Evolutionary conservation across 1,284 basidiomycete genomes (phyloP).

Genomic region (Ganoderma lingzhi): DNA sequence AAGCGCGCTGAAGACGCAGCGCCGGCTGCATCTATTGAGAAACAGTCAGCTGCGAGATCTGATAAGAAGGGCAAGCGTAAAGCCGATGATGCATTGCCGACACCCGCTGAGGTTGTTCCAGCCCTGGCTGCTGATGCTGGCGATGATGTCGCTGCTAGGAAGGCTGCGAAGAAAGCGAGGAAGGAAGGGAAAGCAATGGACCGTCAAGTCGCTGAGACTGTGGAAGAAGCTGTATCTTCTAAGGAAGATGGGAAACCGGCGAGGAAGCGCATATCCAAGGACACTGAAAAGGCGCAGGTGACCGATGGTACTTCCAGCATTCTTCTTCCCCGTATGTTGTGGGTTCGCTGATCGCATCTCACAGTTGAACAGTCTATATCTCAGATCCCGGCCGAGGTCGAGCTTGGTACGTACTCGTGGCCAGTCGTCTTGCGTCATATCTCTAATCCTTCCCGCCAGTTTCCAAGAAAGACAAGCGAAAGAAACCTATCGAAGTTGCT

Average conservation of each 20-base stretch:
- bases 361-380: not conserved
- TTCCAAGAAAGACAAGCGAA: slow-evolving; percentile 2
- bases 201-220: not conserved
- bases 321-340: too few relatives aligned
- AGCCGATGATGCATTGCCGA: not conserved
- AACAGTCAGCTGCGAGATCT: not conserved
- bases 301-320: not conserved
- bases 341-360: not conserved
- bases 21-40: not conserved
- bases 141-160: not conserved
- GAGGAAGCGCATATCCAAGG: slow-evolving; percentile 20
- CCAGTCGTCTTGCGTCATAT: not conserved
- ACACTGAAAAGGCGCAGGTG: not conserved
- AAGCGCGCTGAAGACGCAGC: slow-evolving; percentile 6
- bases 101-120: not conserved
- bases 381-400: not conserved
- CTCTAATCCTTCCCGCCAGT: not conserved
- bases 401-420: not conserved
- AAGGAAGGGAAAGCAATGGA: slow-evolving; percentile 20
- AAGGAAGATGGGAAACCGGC: slow-evolving; percentile 8
- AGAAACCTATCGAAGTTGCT: not conserved
- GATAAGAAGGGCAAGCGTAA: slow-evolving; percentile 25
- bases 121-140: not conserved
- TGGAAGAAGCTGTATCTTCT: not conserved
- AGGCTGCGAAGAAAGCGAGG: slow-evolving; percentile 10